phyloP scores from a whole-genome alignment of 2,329 filamentous ascomycete species.

The Paecilomyces variotii region DNA sequence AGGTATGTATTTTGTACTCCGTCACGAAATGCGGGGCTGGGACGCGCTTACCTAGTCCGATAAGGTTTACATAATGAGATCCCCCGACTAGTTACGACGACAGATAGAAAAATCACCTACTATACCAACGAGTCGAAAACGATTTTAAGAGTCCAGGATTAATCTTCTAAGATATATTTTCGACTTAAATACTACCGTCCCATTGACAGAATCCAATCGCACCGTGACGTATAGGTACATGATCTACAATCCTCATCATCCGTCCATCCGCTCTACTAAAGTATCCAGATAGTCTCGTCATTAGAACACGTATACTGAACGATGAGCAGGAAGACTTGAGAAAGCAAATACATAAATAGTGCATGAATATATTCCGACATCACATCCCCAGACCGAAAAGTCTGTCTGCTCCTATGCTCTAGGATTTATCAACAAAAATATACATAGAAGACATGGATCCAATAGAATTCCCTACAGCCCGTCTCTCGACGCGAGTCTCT shows the following conservation, averaged over 20 bases:
- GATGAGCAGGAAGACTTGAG: not conserved
- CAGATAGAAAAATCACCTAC: not conserved
- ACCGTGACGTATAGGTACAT: not conserved
- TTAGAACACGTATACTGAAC: not conserved
- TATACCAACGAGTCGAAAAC: not conserved
- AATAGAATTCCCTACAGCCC: not conserved
- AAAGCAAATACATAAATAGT: not conserved
- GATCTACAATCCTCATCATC: not conserved
- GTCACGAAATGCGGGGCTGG: not conserved
- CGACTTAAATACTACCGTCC: not conserved
- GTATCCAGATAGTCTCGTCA: too few species aligned
- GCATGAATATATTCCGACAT: not conserved
- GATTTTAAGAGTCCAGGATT: not conserved
- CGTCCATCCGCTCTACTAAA: not conserved
- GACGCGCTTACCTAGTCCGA: not conserved
- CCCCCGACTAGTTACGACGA: not conserved
- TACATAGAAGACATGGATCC: not conserved
- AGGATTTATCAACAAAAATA: too few species aligned
- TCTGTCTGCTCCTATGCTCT: too few species aligned
- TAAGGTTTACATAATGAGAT: not conserved
- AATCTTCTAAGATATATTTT: not conserved
- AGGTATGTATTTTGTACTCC: too few species aligned
- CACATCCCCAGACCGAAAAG: too few species aligned
- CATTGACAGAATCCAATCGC: not conserved
- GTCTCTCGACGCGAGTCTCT: slow-evolving; percentile 33